Base-by-base conservation (phyloP, 805 yeast species). In the Candida easanensis region DNA sequence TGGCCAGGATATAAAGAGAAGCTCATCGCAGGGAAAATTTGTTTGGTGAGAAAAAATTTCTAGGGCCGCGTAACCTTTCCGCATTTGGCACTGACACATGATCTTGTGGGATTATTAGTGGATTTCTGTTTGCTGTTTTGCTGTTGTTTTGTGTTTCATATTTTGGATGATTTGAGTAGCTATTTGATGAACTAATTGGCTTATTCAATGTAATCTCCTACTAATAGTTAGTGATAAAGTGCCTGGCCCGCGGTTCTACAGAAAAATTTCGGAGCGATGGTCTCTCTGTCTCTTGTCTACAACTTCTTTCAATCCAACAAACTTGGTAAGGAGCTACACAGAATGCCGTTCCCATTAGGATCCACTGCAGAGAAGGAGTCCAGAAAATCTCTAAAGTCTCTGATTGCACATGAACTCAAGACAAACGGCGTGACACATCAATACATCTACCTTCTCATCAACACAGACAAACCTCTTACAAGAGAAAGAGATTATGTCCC, bases 401-500 rank as follows among this genome's bases (percentile, higher is more conserved):
- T 69, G 23, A 54, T 64, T 25, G 56, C 60, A 0, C 67, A 67
- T 42, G 50, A 61, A 21, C 48, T 50, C 20, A 44, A 51, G 28
- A 44, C 41, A 4, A 47, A 52, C 5, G 53, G 46, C 1, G 38
- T 38, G 8, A 34, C 41, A 14, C 44, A 48, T 22, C 15, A 35
- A 17, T 46, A 40, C 33, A 38, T 50, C 20, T 53, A 53, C 30
- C 31, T 80, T 28, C 69, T 77, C 35, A 64, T 81, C 34, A 76
- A 77, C 50, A 73, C 79, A 7, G 66, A 63, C 10, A 63, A 64
- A 32, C 74, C 76, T 20, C 66, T 77, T 34, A 58, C 74, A 3
- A 57, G 64, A 21, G 54, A 65, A 20, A 71, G 69, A 36, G 84
- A 79, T 47, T 65, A 69, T 48, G 66, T 75, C 1, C 84, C 86